These are phyloP conservation scores for Calonectria hawksworthii DNA, from an alignment of 2,329 filamentous ascomycete genomes.

Conservation along the genomic window DNA sequence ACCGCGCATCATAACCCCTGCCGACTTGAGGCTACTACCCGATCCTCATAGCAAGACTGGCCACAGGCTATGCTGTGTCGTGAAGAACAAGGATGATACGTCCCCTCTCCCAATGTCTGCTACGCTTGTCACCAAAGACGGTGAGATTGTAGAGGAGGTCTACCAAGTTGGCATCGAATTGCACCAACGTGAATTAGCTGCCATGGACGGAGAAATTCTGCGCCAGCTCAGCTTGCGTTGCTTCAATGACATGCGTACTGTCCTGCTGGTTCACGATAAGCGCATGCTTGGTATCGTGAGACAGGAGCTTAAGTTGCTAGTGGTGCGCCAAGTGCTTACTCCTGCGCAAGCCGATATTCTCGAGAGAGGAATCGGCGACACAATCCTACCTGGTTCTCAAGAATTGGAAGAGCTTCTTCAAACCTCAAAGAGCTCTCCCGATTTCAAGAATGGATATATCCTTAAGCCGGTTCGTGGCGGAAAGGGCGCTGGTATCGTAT, in stretches of 20 bases:
- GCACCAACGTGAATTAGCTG: conserved; percentile 54
- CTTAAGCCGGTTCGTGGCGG: conserved; percentile 56
- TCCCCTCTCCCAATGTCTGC: neutral
- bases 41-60: conserved; percentile 40
- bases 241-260: conserved; percentile 57
- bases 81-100: conserved; percentile 5
- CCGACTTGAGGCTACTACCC: conserved; percentile 50
- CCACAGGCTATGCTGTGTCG: conserved; percentile 49
- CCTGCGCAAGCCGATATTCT: conserved; percentile 44
- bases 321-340: conserved; percentile 44
- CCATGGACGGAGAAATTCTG: conserved; percentile 48
- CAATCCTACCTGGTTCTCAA: conserved; percentile 48
- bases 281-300: conserved; percentile 57
- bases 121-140: conserved; percentile 31
- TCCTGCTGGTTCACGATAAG: conserved; percentile 59
- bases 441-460: conserved; percentile 47
- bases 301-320: conserved; percentile 50
- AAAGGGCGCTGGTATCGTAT: conserved; percentile 56
- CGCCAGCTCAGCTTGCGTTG: conserved; percentile 54
- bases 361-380: conserved; percentile 50
- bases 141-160: conserved; percentile 51
- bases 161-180: conserved; percentile 56
- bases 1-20: conserved; percentile 52
- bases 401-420: conserved; percentile 42
- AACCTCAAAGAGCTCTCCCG: conserved; percentile 20